phyloP scores from a whole-genome alignment of 805 yeast genomes.

The Starmerella apicola region DNA sequence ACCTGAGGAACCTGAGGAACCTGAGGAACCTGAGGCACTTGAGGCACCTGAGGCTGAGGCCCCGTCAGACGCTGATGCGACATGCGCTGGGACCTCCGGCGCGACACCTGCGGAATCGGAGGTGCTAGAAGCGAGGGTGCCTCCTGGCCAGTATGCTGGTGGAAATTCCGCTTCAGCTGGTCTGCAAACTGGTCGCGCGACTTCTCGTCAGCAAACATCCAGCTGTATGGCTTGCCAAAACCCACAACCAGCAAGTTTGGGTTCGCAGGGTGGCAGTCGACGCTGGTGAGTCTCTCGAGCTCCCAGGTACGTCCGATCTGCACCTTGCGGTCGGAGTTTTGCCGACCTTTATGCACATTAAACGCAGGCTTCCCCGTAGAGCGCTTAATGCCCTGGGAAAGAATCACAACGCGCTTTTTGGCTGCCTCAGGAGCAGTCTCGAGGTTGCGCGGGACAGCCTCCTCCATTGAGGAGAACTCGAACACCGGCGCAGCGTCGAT shows the following conservation, averaged over 20 bases:
- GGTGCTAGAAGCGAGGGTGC: constrained; percentile 5
- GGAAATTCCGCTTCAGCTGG: constrained; percentile 40
- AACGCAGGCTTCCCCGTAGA: constrained; percentile 31
- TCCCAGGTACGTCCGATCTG: constrained; percentile 94
- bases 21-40: no score
- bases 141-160: constrained; percentile 29
- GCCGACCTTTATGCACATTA: constrained; percentile 69
- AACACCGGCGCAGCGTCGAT: constrained; percentile 8
- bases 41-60: no score
- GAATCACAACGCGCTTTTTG: constrained; percentile 18
- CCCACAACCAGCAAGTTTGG: constrained; percentile 34
- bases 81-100: no score
- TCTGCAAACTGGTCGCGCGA: constrained; percentile 50
- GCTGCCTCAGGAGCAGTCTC: constrained; percentile 1
- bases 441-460: constrained; percentile 7
- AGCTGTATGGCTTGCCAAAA: constrained; percentile 69
- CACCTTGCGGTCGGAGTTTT: constrained; percentile 54
- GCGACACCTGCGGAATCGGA: constrained; percentile 10
- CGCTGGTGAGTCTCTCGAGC: constrained; percentile 48
- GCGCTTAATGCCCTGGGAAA: constrained; percentile 5
- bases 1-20: no score
- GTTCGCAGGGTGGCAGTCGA: constrained; percentile 39
- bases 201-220: constrained; percentile 53
- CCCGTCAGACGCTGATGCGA: no score
- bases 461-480: constrained; percentile 14